Percentiles rank a stretch among this genome's conserved stretches.
These are phyloP conservation scores for Trichoderma semiorbis DNA, from an alignment of 2,329 filamentous ascomycete genomes.

Conservation along the genomic window DNA sequence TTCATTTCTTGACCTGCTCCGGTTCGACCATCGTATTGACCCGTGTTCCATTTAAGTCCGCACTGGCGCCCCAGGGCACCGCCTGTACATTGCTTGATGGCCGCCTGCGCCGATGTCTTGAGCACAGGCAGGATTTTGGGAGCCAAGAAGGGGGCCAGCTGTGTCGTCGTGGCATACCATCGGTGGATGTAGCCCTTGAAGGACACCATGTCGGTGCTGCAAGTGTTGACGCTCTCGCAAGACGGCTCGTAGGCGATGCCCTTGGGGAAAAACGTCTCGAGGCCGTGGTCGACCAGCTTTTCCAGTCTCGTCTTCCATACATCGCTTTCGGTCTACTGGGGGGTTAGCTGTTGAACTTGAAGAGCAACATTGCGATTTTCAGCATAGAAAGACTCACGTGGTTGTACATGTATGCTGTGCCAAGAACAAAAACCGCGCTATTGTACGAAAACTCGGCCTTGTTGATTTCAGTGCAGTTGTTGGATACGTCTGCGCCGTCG, in stretches of 20 bases:
- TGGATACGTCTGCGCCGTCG: constrained; percentile 52
- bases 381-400: constrained; percentile 34
- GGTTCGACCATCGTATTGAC: constrained; percentile 50
- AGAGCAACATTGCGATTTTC: not conserved
- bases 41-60: constrained; percentile 52
- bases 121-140: constrained; percentile 51
- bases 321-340: constrained; percentile 42
- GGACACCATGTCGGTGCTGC: constrained; percentile 60
- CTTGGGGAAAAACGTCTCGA: constrained; percentile 50
- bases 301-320: constrained; percentile 51
- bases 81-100: constrained; percentile 53
- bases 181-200: constrained; percentile 61
- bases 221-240: constrained; percentile 54
- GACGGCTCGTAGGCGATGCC: constrained; percentile 58
- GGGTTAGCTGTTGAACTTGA: not conserved
- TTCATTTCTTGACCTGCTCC: constrained; percentile 61
- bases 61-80: constrained; percentile 48
- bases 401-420: constrained; percentile 64
- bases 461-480: constrained; percentile 54
- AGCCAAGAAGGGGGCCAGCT: constrained; percentile 53
- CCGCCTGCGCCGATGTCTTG: constrained; percentile 49
- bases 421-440: constrained; percentile 55
- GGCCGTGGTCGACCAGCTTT: constrained; percentile 36
- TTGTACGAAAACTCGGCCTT: constrained; percentile 60
- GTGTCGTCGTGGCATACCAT: constrained; percentile 52